phyloP scores from a whole-genome alignment of 345 rosid species.

The Citropsis articulata region DNA sequence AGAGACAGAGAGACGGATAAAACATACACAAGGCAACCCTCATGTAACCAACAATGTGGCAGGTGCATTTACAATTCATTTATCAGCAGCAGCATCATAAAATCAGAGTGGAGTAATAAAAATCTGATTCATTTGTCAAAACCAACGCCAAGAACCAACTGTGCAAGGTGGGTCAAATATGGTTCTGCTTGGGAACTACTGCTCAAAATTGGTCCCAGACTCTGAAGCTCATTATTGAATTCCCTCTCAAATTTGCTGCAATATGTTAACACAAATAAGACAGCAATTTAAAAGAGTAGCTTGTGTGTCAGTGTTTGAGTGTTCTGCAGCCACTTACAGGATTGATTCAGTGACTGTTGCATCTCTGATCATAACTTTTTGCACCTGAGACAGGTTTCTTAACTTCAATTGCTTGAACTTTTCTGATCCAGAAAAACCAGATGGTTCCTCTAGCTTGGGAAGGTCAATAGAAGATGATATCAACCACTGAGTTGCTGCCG shows the following conservation, averaged over 20 bases:
- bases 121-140: constrained; percentile 38
- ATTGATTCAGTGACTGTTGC: constrained; percentile 52
- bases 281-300: background rate
- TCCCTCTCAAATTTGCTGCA: constrained; percentile 88
- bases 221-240: constrained; percentile 82
- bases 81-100: background rate
- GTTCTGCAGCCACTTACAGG: constrained; percentile 50
- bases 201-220: constrained; percentile 81
- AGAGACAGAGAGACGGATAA: background rate
- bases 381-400: constrained; percentile 37
- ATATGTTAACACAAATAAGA: background rate
- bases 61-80: background rate
- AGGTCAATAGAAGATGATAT: constrained; percentile 81
- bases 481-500: constrained; percentile 94
- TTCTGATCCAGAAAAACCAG: constrained; percentile 20
- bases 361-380: constrained; percentile 43
- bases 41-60: background rate
- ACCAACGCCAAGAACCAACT: constrained; percentile 82
- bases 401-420: constrained; percentile 39
- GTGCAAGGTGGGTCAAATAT: constrained; percentile 93
- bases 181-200: constrained; percentile 90
- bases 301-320: background rate
- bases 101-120: background rate
- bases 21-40: background rate
- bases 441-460: constrained; percentile 36